Conservation (phyloP, 352 stramenopile genomes). For the Phytophthora capsici region DNA sequence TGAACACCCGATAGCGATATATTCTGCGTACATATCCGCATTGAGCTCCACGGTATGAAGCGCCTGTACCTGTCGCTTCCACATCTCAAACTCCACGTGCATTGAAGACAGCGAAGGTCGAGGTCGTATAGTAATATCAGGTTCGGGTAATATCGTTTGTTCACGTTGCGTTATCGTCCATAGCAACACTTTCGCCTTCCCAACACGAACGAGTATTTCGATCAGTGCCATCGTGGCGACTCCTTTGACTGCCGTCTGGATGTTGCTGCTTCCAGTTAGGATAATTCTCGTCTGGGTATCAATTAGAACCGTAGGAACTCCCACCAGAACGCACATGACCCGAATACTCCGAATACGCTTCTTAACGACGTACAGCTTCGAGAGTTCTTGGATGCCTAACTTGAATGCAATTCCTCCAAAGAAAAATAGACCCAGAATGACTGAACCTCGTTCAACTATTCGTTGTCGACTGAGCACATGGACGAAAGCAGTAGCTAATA, state of each 20-base stretch:
- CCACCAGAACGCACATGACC: slow-evolving; percentile 30
- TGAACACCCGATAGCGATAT: slow-evolving; percentile 51
- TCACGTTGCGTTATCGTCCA: background rate
- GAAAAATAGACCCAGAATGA: no score
- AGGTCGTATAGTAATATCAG: no score
- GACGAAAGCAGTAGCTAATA: background rate
- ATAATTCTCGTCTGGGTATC: slow-evolving; percentile 36
- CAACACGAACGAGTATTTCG: slow-evolving; percentile 19
- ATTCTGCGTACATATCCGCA: slow-evolving; percentile 48
- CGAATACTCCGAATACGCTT: slow-evolving; percentile 15
- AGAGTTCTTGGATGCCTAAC: slow-evolving; percentile 23
- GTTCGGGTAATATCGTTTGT: no score
- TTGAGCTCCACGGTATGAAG: slow-evolving; percentile 39
- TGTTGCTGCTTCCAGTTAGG: slow-evolving; percentile 21
- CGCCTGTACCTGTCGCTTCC: slow-evolving; percentile 15
- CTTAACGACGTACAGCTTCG: slow-evolving; percentile 29
- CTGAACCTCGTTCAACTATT: no score
- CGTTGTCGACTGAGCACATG: background rate
- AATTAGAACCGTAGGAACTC: slow-evolving; percentile 33
- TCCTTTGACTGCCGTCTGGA: slow-evolving; percentile 1
- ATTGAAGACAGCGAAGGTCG: background rate
- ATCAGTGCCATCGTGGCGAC: slow-evolving; percentile 18
- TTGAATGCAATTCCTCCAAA: slow-evolving; percentile 17
- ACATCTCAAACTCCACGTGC: slow-evolving; percentile 12
- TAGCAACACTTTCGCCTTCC: slow-evolving; percentile 19